Evolutionary conservation across 208 protist species (phyloP).

Genomic region (Acanthamoeba lenticulata): DNA sequence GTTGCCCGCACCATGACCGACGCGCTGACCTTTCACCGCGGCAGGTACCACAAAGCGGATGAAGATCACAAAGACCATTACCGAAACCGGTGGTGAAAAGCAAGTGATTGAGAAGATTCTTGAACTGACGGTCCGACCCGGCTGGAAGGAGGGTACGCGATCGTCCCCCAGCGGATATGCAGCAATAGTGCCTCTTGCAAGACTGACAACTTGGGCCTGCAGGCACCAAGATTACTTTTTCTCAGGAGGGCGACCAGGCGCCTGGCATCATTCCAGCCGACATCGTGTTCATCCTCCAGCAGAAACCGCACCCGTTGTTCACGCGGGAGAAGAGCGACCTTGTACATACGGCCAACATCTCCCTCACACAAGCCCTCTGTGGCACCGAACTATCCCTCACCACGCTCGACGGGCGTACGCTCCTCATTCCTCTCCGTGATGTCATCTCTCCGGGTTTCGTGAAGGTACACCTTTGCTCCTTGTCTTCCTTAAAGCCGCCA

Average conservation of each 20-base stretch:
- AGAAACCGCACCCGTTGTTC: slow-evolving; percentile 93
- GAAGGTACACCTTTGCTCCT: neutral
- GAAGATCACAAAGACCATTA: slow-evolving; percentile 84
- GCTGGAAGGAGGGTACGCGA: slow-evolving; percentile 94
- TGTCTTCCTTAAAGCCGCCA: neutral
- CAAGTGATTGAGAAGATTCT: slow-evolving; percentile 89
- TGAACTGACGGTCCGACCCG: slow-evolving; percentile 93
- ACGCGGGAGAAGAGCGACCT: slow-evolving; percentile 91
- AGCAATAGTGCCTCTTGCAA: neutral
- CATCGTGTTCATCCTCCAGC: slow-evolving; percentile 95
- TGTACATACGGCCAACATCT: slow-evolving; percentile 69
- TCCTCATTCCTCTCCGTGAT: slow-evolving; percentile 58
- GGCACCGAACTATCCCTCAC: slow-evolving; percentile 47
- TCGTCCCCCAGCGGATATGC: neutral
- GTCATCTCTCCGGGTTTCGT: slow-evolving; percentile 69
- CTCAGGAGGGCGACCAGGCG: slow-evolving; percentile 80
- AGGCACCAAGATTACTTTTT: slow-evolving; percentile 94
- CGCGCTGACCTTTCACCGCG: no score
- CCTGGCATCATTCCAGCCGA: slow-evolving; percentile 91
- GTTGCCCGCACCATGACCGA: neutral
- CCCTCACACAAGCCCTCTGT: slow-evolving; percentile 71
- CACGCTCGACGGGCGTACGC: slow-evolving; percentile 70
- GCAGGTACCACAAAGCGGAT: slow-evolving; percentile 89
- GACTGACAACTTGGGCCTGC: neutral
- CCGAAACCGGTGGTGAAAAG: slow-evolving; percentile 39